These are phyloP conservation scores for Fusarium abutilonis DNA, from an alignment of 2,329 filamentous ascomycete species.

Conservation along the genomic window DNA sequence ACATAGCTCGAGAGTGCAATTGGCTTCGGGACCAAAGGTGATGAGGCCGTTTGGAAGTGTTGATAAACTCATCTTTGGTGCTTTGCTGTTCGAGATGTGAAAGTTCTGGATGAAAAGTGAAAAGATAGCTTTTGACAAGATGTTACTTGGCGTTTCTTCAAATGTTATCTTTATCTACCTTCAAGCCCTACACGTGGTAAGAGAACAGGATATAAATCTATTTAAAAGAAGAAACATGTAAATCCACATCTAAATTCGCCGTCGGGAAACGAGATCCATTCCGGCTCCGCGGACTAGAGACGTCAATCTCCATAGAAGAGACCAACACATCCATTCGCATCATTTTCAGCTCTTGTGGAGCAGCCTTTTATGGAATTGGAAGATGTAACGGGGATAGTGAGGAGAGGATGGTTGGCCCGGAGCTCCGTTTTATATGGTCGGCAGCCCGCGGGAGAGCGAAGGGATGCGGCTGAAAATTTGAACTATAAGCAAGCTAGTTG, in stretches of 20 bases:
- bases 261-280: too few relatives aligned
- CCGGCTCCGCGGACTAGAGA: too few relatives aligned
- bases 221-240: too few relatives aligned
- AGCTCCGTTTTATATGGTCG: not conserved
- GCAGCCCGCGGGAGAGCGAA: conserved; percentile 11
- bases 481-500: not conserved
- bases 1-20: conserved; percentile 42
- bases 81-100: not conserved
- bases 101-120: too few relatives aligned
- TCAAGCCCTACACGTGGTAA: too few relatives aligned
- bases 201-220: too few relatives aligned
- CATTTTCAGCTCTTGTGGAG: conserved; percentile 12
- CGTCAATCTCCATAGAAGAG: too few relatives aligned
- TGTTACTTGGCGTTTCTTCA: too few relatives aligned
- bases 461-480: not conserved
- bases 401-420: conserved; percentile 10
- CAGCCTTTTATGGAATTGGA: not conserved
- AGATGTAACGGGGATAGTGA: not conserved
- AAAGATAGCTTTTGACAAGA: too few relatives aligned
- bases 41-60: conserved; percentile 37
- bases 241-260: too few relatives aligned
- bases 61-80: conserved; percentile 15
- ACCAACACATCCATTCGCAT: not conserved
- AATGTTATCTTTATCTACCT: too few relatives aligned
- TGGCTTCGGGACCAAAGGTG: conserved; percentile 39